Base-by-base conservation (phyloP, 352 stramenopile species). In the Plasmopara muralis region DNA sequence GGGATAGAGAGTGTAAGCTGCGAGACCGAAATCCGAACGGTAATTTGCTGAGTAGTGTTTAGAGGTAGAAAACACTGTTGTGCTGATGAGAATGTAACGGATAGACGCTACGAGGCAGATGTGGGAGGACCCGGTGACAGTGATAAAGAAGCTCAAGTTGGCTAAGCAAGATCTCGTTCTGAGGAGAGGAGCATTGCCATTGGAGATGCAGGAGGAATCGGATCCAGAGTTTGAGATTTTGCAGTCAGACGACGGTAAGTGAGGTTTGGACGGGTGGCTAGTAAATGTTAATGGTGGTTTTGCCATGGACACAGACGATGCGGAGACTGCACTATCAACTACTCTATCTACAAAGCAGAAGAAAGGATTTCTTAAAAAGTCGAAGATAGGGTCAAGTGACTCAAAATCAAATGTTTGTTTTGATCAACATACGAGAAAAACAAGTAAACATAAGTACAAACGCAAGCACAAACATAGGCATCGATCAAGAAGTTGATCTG, bases 1-100 rank as follows among this genome's bases (percentile, higher is more conserved):
- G 84, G 10, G 85, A 95, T 40, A 68, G 84, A 28, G 85, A 95
- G 62, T 95, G 85, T 53, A 57, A 72, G 39, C 39, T 91, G 41
- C 68, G 75, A 10, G 65, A 95, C 47, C 62, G 68, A 6, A 95
- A 95, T 44, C 82, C 84, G 0, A 80, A 84, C 44, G 77, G 74
- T 84, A 54, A 41, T 25, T 25, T 25, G 16, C 0, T 67, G 39
- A 14, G 9, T 43, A 20, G 14, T 35, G 31, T 9, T 41, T 18
- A 35, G 14, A 47, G 48, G 9, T 38, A n/a, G 18, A 15, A 43
- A 44, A 30, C 4, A 9, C 7, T 40, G 25, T 43, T 25, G 9
- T 60, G 30, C 44, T 46, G 33, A 8, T 1, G 0, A 35, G 6
- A 15, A 41, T 2, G n/a, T 41, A 18, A 41, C 12, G 6, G 20